Base-by-base conservation (phyloP, 2,329 filamentous ascomycete species). In the Zelopaecilomyces penicillatus region DNA sequence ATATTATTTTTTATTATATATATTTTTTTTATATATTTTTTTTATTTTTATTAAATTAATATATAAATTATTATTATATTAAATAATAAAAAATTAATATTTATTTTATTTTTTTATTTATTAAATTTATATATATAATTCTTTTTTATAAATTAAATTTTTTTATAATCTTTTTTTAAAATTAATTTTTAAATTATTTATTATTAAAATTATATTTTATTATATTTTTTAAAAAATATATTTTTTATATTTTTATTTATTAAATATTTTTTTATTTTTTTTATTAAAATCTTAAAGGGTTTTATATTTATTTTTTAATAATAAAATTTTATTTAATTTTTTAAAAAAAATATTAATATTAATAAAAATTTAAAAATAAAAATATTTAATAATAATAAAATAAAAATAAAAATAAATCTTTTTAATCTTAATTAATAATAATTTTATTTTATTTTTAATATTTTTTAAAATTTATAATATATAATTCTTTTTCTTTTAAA, bases 11-110 rank as follows among this genome's bases (percentile, higher is more conserved):
- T 3, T 4, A 37, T 11, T 11, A 19, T 8, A 11, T 37, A n/a
- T 8, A 12, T 37, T 37, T 8, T 6, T 5, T 9, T 30, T 36
- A 12, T 29, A 28, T 2, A 37, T 6, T 31, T 27, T 37, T 6
- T 6, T 7, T 30, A 8, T 27, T 7, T 10, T n/a, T n/a, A n/a
- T n/a, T n/a, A n/a, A 26, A 40, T 40, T 31, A 40, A 8, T 31
- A 40, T 10, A 40, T 40, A 40, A 40, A 12, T 31, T 32, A 31
- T 40, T 37, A 37, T 19, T 37, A n/a, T 9, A 41, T 12, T n/a
- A 32, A 41, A 26, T 41, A 41, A 26, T 6, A 6, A 28, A 28
- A 27, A 6, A 6, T 4, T 27, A 8, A 26, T 7, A 4, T 12
- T 2, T 6, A 19, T 38, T 27, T 27, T 38, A 38, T 4, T 6